These are phyloP conservation scores for Zalaria sp. DNA, from an alignment of 2,329 filamentous ascomycete species.

Conservation along the genomic window DNA sequence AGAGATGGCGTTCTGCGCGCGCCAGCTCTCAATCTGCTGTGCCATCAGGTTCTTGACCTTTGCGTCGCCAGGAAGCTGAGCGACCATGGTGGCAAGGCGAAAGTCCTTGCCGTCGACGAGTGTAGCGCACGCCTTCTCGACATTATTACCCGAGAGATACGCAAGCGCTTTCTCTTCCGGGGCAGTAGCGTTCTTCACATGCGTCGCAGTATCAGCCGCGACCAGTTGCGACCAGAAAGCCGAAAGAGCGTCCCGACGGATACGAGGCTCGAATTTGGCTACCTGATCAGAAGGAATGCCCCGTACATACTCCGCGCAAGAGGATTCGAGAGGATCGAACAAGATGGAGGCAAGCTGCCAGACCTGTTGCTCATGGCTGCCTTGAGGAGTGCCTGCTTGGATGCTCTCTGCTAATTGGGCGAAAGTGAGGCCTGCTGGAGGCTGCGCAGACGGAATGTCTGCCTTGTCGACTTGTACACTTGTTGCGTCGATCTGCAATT, in stretches of 20 bases:
- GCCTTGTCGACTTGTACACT: constrained; percentile 20
- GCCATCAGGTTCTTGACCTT: constrained; percentile 59
- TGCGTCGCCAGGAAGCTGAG: constrained; percentile 65
- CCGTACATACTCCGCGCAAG: constrained; percentile 12
- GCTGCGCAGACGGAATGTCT: constrained; percentile 22
- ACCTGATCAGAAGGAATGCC: constrained; percentile 30
- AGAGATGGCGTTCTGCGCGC: constrained; percentile 64
- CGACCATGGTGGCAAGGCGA: constrained; percentile 69
- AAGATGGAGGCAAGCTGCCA: constrained; percentile 82
- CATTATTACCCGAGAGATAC: constrained; percentile 61
- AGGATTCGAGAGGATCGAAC: constrained; percentile 51
- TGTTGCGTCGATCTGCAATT: constrained; percentile 8
- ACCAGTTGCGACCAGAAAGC: constrained; percentile 45
- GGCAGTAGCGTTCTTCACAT: constrained; percentile 44
- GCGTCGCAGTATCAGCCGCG: constrained; percentile 21
- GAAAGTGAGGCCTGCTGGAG: constrained; percentile 24
- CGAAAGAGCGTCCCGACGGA: constrained; percentile 48
- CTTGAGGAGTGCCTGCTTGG: constrained; percentile 1
- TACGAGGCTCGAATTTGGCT: constrained; percentile 21
- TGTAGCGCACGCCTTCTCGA: constrained; percentile 69
- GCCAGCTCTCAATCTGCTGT: constrained; percentile 74
- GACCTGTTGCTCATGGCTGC: constrained; percentile 52
- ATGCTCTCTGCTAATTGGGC: constrained; percentile 30
- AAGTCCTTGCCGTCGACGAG: constrained; percentile 65
- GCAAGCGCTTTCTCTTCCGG: constrained; percentile 74